phyloP scores from a whole-genome alignment of 2,329 filamentous ascomycete species.

The Furcasterigmium furcatum region DNA sequence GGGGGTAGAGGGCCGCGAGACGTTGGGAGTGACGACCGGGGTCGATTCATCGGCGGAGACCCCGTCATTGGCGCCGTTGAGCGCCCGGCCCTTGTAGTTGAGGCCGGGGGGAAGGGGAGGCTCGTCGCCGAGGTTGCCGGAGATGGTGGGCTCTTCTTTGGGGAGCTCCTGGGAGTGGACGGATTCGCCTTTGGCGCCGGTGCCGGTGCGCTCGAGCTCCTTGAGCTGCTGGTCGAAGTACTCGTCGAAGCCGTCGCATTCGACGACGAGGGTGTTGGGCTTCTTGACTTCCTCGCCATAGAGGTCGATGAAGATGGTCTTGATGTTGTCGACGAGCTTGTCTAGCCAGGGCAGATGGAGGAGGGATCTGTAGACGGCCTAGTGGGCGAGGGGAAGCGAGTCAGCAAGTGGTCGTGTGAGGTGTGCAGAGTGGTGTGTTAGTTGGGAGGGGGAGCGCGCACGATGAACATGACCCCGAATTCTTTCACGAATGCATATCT shows the following conservation, averaged over 20 bases:
- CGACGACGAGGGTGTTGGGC: constrained; percentile 71
- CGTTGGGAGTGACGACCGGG: constrained; percentile 67
- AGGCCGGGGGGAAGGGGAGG: constrained; percentile 23
- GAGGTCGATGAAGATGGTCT: constrained; percentile 83
- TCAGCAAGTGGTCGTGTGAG: constrained; percentile 6
- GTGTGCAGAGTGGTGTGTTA: neutral
- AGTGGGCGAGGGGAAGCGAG: constrained; percentile 6
- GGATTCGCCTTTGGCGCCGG: constrained; percentile 19
- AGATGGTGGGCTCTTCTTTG: constrained; percentile 27
- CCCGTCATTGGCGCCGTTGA: constrained; percentile 28
- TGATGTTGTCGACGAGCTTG: constrained; percentile 92
- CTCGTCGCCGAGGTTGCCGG: constrained; percentile 32
- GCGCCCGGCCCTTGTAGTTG: constrained; percentile 21
- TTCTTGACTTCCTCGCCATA: constrained; percentile 87
- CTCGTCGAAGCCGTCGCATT: constrained; percentile 78
- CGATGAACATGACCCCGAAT: constrained; percentile 91
- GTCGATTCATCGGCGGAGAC: constrained; percentile 64
- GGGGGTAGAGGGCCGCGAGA: constrained; percentile 78
- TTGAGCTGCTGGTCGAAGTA: constrained; percentile 93
- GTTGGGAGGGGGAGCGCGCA: constrained; percentile 29
- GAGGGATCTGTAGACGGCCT: constrained; percentile 96
- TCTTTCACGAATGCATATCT: constrained; percentile 95
- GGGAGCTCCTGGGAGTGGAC: constrained; percentile 19
- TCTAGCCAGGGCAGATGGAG: constrained; percentile 97
- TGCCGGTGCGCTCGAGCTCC: constrained; percentile 65